Conservation (phyloP, 495 filamentous ascomycete genomes). For the Friedmanniomyces endolithicus region DNA sequence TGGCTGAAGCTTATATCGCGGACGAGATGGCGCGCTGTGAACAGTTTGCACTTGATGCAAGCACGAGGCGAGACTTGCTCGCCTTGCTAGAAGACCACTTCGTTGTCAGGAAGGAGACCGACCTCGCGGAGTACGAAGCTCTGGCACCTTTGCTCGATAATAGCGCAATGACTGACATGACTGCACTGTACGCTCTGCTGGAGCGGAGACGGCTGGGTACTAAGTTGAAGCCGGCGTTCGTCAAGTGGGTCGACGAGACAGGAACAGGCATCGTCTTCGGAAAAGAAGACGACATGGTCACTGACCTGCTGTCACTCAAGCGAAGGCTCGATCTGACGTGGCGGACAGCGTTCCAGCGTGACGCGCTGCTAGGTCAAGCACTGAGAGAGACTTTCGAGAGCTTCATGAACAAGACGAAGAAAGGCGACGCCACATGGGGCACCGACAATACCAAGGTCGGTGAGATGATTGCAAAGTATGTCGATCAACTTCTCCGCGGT, state of each 20-base stretch:
- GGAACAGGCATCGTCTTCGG: constrained; percentile 72
- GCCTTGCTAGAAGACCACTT: constrained; percentile 55
- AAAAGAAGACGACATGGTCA: constrained; percentile 68
- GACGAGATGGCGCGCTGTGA: constrained; percentile 63
- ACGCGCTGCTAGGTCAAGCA: constrained; percentile 60
- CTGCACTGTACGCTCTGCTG: constrained; percentile 66
- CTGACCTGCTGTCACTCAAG: constrained; percentile 70
- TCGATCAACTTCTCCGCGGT: constrained; percentile 76
- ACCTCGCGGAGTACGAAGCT: constrained; percentile 34
- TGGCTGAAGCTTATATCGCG: constrained; percentile 51
- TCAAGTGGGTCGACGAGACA: constrained; percentile 61
- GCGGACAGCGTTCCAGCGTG: constrained; percentile 55
- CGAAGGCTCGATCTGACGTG: constrained; percentile 62
- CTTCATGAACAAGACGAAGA: constrained; percentile 81
- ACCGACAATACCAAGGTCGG: constrained; percentile 85
- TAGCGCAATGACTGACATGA: constrained; percentile 52
- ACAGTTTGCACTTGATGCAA: constrained; percentile 62
- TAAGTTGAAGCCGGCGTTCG: constrained; percentile 58
- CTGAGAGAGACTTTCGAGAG: constrained; percentile 71
- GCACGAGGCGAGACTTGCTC: constrained; percentile 65
- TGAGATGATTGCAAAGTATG: constrained; percentile 97
- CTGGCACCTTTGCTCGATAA: constrained; percentile 56
- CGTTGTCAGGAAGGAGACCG: constrained; percentile 43
- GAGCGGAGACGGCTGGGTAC: constrained; percentile 49
- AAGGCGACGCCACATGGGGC: constrained; percentile 49